A percentile compares a stretch with the other conserved stretches of the same genome.
phyloP scores from a whole-genome alignment of 805 yeast species.

The Yarrowia sp. region DNA sequence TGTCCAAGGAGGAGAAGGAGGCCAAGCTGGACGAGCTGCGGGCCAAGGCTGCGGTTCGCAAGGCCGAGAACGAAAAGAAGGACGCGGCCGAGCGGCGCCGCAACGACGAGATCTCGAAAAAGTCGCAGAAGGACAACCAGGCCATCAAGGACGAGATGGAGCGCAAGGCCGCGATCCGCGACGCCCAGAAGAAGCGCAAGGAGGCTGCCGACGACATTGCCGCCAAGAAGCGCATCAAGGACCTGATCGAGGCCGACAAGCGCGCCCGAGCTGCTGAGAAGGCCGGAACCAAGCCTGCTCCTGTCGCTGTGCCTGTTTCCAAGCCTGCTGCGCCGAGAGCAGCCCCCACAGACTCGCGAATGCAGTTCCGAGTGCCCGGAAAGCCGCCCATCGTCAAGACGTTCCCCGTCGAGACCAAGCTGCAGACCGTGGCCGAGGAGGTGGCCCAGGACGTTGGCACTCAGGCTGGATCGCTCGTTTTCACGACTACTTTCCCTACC shows the following conservation, averaged over 20 bases:
- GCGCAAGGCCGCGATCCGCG: constrained; percentile 37
- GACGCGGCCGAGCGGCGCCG: constrained; percentile 35
- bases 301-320: constrained; percentile 27
- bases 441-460: constrained; percentile 33
- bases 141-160: constrained; percentile 37
- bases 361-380: constrained; percentile 33
- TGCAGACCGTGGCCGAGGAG: constrained; percentile 35
- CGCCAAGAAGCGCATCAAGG: constrained; percentile 38
- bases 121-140: constrained; percentile 36
- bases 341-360: constrained; percentile 32
- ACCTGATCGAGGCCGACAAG: constrained; percentile 41
- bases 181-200: constrained; percentile 36
- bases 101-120: constrained; percentile 37
- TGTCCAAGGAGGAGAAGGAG: constrained; percentile 36
- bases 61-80: constrained; percentile 37
- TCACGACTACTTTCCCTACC: constrained; percentile 39
- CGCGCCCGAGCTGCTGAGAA: constrained; percentile 35
- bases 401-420: constrained; percentile 34
- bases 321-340: constrained; percentile 27
- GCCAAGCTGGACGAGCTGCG: constrained; percentile 37
- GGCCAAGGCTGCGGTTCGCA: constrained; percentile 36
- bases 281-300: constrained; percentile 29
- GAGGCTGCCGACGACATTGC: constrained; percentile 37
- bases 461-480: constrained; percentile 30
- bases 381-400: constrained; percentile 34